Evolutionary conservation across 495 filamentous ascomycete genomes (phyloP).

Genomic region (Polyplosphaeria fusca): DNA sequence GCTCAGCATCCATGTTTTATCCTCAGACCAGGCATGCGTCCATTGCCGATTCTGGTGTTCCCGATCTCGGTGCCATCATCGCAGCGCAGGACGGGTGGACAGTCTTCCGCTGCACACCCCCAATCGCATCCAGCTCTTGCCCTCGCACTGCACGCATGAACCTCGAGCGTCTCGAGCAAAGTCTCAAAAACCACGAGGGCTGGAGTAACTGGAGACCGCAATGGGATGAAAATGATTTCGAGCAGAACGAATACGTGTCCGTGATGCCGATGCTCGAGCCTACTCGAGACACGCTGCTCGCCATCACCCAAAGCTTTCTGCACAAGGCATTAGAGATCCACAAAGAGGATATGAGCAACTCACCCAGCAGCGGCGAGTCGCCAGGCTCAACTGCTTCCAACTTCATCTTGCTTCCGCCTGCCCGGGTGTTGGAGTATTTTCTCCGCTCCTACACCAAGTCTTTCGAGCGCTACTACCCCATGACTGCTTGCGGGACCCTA

Average conservation of each 20-base stretch:
- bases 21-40: slow-evolving; percentile 25
- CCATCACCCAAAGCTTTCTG: slow-evolving; percentile 61
- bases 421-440: slow-evolving; percentile 58
- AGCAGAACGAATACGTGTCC: slow-evolving; percentile 48
- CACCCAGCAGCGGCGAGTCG: slow-evolving; percentile 40
- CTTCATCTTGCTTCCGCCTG: slow-evolving; percentile 57
- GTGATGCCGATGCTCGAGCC: slow-evolving; percentile 42
- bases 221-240: slow-evolving; percentile 49
- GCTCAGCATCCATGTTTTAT: slow-evolving; percentile 34
- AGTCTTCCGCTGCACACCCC: slow-evolving; percentile 55
- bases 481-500: slow-evolving; percentile 51
- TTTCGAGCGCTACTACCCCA: slow-evolving; percentile 56
- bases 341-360: slow-evolving; percentile 38
- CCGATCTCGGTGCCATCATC: slow-evolving; percentile 52
- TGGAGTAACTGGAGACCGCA: slow-evolving; percentile 49
- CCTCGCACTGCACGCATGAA: slow-evolving; percentile 57
- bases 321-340: slow-evolving; percentile 62
- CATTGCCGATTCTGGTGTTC: slow-evolving; percentile 41
- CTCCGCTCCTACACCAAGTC: slow-evolving; percentile 57
- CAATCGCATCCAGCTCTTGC: slow-evolving; percentile 50
- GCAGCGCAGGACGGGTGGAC: slow-evolving; percentile 56
- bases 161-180: slow-evolving; percentile 56
- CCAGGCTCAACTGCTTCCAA: slow-evolving; percentile 46
- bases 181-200: slow-evolving; percentile 40
- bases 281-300: slow-evolving; percentile 61